phyloP scores from a whole-genome alignment of 306 rosid species.

The Dryas drummondii region DNA sequence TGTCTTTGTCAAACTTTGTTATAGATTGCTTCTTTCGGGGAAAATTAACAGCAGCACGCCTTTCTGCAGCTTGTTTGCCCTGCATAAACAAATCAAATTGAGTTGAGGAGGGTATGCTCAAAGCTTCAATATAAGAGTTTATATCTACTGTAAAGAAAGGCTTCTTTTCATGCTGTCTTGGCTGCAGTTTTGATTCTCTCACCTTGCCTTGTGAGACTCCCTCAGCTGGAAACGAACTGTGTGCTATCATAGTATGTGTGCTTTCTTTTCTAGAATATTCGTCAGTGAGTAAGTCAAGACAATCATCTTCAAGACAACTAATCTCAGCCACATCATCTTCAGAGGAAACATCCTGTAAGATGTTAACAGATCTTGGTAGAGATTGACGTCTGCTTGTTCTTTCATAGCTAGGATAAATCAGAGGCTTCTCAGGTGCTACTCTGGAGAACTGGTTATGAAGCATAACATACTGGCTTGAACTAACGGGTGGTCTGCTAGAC shows the following conservation, averaged over 20 bases:
- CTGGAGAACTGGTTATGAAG: not conserved
- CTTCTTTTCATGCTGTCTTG: not conserved
- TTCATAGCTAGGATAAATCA: not conserved
- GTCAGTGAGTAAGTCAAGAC: not conserved
- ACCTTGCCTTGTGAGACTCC: conserved; percentile 33
- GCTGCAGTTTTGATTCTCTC: conserved; percentile 27
- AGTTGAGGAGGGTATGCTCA: conserved; percentile 12
- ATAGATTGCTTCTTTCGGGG: conserved; percentile 1
- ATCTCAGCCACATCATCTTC: not conserved
- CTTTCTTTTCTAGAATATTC: not conserved
- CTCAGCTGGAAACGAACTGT: too few species aligned
- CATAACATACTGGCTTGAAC: conserved; percentile 13
- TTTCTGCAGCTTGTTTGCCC: conserved; percentile 25
- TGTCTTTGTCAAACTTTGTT: conserved; percentile 5
- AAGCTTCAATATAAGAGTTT: conserved; percentile 12
- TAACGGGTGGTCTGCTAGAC: conserved; percentile 1
- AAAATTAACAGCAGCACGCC: not conserved
- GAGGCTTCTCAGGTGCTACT: not conserved
- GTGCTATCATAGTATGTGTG: too few species aligned
- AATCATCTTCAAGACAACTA: not conserved
- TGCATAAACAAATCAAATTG: conserved; percentile 31
- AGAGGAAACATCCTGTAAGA: not conserved
- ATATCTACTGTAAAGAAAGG: conserved; percentile 13
- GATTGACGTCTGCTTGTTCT: conserved; percentile 8
- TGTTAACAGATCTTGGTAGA: conserved; percentile 20